Evolutionary conservation across 2,329 filamentous ascomycete species (phyloP).

Genomic region (Sordariomycetes sp.): DNA sequence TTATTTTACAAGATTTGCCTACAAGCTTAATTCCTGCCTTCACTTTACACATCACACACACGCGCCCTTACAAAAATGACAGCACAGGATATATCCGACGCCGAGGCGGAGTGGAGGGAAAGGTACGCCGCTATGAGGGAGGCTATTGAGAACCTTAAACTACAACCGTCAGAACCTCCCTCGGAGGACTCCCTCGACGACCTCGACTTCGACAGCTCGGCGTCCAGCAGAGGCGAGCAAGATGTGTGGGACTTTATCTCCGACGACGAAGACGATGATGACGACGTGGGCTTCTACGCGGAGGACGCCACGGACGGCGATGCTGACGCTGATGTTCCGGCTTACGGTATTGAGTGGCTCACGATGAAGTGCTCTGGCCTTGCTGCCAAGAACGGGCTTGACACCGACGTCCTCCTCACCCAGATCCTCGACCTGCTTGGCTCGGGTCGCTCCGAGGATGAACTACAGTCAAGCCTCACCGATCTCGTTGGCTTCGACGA

Average conservation of each 20-base stretch:
- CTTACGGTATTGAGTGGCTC: conserved; percentile 61
- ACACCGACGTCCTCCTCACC: conserved; percentile 59
- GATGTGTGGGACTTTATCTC: conserved; percentile 93
- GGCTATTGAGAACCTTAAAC: conserved; percentile 63
- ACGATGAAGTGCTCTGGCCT: conserved; percentile 55
- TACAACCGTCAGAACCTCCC: conserved; percentile 29
- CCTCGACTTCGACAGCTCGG: conserved; percentile 48
- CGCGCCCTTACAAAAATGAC: not conserved
- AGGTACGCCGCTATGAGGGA: conserved; percentile 80
- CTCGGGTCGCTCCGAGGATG: conserved; percentile 62
- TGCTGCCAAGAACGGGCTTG: conserved; percentile 55
- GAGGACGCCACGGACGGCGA: conserved; percentile 50
- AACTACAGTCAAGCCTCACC: conserved; percentile 81
- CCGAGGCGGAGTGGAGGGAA: conserved; percentile 64
- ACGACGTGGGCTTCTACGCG: conserved; percentile 32
- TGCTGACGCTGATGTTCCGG: conserved; percentile 15
- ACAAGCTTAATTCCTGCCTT: not conserved
- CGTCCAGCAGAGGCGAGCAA: conserved; percentile 53
- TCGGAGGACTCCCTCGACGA: conserved; percentile 44
- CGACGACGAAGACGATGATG: conserved; percentile 53
- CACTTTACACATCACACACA: not conserved
- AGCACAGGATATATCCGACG: conserved; percentile 9
- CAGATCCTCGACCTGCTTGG: conserved; percentile 68
- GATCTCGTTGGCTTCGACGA: conserved; percentile 91
- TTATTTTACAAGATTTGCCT: not conserved